phyloP scores from a whole-genome alignment of 306 rosid genomes.

The Dryas drummondii region DNA sequence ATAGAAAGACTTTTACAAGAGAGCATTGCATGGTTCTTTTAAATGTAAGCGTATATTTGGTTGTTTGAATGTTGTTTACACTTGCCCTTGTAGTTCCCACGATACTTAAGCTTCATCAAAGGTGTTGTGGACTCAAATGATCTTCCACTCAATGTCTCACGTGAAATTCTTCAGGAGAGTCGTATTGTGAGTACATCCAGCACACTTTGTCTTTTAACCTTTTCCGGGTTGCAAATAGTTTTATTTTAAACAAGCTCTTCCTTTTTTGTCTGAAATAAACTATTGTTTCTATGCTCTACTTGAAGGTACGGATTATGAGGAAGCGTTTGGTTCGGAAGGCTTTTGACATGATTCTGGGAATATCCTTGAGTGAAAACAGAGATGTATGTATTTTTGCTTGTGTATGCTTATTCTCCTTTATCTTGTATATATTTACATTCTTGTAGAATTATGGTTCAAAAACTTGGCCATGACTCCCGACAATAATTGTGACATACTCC shows the following conservation, averaged over 20 bases:
- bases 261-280: too few relatives aligned
- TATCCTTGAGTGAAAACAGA: conserved; percentile 87
- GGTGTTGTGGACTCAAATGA: conserved; percentile 97
- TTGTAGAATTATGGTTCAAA: background rate
- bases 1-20: background rate
- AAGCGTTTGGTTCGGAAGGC: conserved; percentile 92
- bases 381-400: conserved; percentile 50
- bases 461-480: background rate
- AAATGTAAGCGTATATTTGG: conserved; percentile 11
- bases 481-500: background rate
- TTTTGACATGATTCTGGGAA: conserved; percentile 94
- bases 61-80: conserved; percentile 1
- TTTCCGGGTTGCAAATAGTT: conserved; percentile 16
- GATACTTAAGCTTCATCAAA: conserved; percentile 88
- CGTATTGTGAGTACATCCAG: conserved; percentile 62
- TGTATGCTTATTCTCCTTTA: background rate
- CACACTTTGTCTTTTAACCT: background rate
- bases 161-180: conserved; percentile 99
- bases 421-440: background rate
- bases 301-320: conserved; percentile 95
- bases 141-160: conserved; percentile 97
- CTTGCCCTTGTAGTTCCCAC: conserved; percentile 69
- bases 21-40: background rate
- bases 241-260: background rate
- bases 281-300: conserved; percentile 23